A percentile compares a stretch with the other conserved stretches of the same genome.
Evolutionary conservation across 2,329 filamentous ascomycete genomes (phyloP).

Genomic region (Xylariales sp.): DNA sequence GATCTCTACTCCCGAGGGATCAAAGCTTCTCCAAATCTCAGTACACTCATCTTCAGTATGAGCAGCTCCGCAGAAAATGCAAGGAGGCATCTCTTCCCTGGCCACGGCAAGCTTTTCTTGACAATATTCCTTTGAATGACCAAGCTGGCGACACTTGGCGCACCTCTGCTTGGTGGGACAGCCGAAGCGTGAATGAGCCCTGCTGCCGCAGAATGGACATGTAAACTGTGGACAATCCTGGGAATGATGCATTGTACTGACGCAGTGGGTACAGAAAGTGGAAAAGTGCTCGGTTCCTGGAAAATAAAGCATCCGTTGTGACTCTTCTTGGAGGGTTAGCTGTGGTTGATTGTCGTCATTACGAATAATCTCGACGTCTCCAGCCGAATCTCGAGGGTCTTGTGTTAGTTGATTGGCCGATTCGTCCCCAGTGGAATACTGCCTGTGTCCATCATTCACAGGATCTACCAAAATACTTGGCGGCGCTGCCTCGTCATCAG

Average conservation of each 20-base stretch:
- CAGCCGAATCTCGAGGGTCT: too few relatives aligned
- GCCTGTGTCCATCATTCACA: too few relatives aligned
- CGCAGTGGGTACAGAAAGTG: constrained; percentile 48
- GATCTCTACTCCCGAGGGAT: constrained; percentile 32
- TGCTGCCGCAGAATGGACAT: constrained; percentile 45
- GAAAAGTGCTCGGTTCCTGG: constrained; percentile 39
- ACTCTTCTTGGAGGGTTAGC: constrained; percentile 21
- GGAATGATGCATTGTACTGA: constrained; percentile 40
- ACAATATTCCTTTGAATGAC: constrained; percentile 51
- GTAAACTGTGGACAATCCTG: constrained; percentile 37
- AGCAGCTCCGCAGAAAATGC: constrained; percentile 54
- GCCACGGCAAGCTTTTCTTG: constrained; percentile 49
- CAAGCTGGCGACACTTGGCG: constrained; percentile 56
- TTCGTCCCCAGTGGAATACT: too few relatives aligned
- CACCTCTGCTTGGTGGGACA: constrained; percentile 51
- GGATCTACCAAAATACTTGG: too few relatives aligned
- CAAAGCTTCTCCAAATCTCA: constrained; percentile 55
- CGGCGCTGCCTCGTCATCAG: too few relatives aligned
- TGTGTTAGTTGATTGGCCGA: too few relatives aligned
- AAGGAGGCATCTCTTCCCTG: constrained; percentile 51
- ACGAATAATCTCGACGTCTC: too few relatives aligned
- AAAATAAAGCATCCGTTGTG: constrained; percentile 46
- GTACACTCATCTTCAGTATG: constrained; percentile 59
- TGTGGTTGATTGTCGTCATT: constrained; percentile 10
- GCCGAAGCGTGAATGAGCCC: constrained; percentile 41